Conservation (phyloP, 2,329 filamentous ascomycete genomes). For the Fusarium foetens region DNA sequence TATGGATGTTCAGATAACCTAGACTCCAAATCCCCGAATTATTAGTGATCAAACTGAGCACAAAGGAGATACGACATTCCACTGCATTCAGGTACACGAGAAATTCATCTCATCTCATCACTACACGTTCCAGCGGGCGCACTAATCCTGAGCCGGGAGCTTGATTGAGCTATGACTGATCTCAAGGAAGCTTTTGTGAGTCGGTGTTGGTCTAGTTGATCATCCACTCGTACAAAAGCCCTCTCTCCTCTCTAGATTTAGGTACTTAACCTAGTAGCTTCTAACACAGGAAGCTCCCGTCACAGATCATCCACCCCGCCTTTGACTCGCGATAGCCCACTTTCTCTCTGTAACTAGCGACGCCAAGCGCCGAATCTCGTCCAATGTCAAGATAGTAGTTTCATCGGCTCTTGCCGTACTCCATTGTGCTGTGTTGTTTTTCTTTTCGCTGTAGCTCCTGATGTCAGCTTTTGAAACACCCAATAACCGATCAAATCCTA, state of each 20-base stretch:
- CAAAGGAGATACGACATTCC: slow-evolving; percentile 13
- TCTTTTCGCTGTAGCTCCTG: not conserved
- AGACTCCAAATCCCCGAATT: not conserved
- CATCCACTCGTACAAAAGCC: slow-evolving; percentile 4
- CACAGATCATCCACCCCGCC: slow-evolving; percentile 10
- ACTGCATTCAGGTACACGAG: slow-evolving; percentile 1
- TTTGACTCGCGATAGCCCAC: not conserved
- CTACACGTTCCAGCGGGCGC: slow-evolving; percentile 17
- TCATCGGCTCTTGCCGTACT: not conserved
- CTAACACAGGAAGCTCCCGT: slow-evolving; percentile 4
- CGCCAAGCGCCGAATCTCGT: slow-evolving; percentile 1
- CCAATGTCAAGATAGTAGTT: slow-evolving; percentile 1
- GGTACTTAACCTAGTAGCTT: not conserved
- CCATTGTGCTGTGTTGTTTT: not conserved
- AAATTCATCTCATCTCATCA: not conserved
- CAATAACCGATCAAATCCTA: not conserved
- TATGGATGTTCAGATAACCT: not conserved
- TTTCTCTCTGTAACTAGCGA: not conserved
- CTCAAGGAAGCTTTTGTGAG: not conserved
- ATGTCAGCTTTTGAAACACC: slow-evolving; percentile 11
- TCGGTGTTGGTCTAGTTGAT: slow-evolving; percentile 18
- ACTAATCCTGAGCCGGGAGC: slow-evolving; percentile 20
- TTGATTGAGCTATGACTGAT: not conserved
- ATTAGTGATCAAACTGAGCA: not conserved
- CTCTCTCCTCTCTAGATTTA: not conserved